A percentile compares a stretch with the other conserved stretches of the same genome.
Evolutionary conservation across 345 rosid genomes (phyloP).

Genomic region (Euphorbia peplus): DNA sequence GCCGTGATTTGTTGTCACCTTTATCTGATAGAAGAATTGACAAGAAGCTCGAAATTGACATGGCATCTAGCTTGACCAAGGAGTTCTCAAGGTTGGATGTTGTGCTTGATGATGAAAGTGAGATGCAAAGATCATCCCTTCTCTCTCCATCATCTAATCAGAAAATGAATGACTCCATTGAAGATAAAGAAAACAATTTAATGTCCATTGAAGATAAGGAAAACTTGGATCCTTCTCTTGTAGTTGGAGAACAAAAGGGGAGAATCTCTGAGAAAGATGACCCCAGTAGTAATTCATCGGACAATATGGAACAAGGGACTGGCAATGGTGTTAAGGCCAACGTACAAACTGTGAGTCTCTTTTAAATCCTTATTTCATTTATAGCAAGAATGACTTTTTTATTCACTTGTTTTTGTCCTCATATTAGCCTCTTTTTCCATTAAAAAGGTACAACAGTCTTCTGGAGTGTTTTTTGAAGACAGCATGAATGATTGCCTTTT

Average conservation of each 20-base stretch:
- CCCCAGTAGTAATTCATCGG: slow-evolving; percentile 26
- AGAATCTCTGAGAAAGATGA: slow-evolving; percentile 27
- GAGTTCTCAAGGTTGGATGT: slow-evolving; percentile 89
- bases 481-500: slow-evolving; percentile 42
- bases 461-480: slow-evolving; percentile 54
- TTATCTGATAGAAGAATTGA: slow-evolving; percentile 71
- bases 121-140: slow-evolving; percentile 30
- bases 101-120: slow-evolving; percentile 61
- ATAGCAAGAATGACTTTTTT: neutral
- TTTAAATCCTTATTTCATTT: neutral
- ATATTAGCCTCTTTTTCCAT: neutral
- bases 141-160: slow-evolving; percentile 34
- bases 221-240: slow-evolving; percentile 34
- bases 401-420: slow-evolving; percentile 1
- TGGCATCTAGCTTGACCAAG: slow-evolving; percentile 60
- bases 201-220: slow-evolving; percentile 48
- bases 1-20: slow-evolving; percentile 83
- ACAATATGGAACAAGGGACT: slow-evolving; percentile 28
- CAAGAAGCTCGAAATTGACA: slow-evolving; percentile 76
- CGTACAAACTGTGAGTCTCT: slow-evolving; percentile 39
- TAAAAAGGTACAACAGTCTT: slow-evolving; percentile 47
- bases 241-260: slow-evolving; percentile 25
- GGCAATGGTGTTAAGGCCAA: slow-evolving; percentile 29
- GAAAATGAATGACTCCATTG: slow-evolving; percentile 29
- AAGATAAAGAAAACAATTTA: slow-evolving; percentile 44